These are phyloP conservation scores for Baudoinia panamericana DNA, from an alignment of 495 filamentous ascomycete species.

Conservation along the genomic window DNA sequence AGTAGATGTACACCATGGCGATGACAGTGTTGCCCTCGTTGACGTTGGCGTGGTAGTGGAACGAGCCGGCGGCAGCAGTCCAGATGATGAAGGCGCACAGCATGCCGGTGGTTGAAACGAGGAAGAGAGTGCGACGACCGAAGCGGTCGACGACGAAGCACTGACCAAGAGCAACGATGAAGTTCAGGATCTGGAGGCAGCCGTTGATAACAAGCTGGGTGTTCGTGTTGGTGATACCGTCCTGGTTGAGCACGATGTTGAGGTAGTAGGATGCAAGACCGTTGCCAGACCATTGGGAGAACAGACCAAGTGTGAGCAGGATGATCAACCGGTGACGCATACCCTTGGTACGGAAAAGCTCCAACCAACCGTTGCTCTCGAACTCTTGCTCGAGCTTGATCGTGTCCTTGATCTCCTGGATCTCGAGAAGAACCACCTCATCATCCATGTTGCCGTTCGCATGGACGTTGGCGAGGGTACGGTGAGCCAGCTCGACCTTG, in stretches of 20 bases:
- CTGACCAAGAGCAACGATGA: constrained; percentile 10
- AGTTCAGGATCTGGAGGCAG: constrained; percentile 13
- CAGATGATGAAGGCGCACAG: constrained; percentile 18
- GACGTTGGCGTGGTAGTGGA: constrained; percentile 8
- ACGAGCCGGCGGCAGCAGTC: constrained; percentile 22
- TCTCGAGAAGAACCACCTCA: constrained; percentile 35
- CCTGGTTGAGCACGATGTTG: constrained; percentile 20
- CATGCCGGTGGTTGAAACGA: constrained; percentile 12
- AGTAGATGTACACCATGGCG: constrained; percentile 27
- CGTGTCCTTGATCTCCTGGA: constrained; percentile 27
- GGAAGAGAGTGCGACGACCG: constrained; percentile 13
- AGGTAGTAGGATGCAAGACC: constrained; percentile 13
- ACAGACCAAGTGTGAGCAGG: constrained; percentile 12
- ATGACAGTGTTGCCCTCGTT: constrained; percentile 10
- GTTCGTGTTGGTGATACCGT: constrained; percentile 22
- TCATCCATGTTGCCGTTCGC: constrained; percentile 22
- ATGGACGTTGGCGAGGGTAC: constrained; percentile 15
- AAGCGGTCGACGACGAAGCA: constrained; percentile 17
- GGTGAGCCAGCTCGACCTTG: constrained; percentile 25
- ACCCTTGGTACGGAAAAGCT: constrained; percentile 13
- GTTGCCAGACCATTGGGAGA: constrained; percentile 18
- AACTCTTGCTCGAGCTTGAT: constrained; percentile 25
- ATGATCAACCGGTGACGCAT: constrained; percentile 16
- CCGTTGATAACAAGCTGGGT: constrained; percentile 14
- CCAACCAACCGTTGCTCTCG: constrained; percentile 14